These are phyloP conservation scores for Ramaria sp. DNA, from an alignment of 768 basidiomycete species.

Conservation along the genomic window DNA sequence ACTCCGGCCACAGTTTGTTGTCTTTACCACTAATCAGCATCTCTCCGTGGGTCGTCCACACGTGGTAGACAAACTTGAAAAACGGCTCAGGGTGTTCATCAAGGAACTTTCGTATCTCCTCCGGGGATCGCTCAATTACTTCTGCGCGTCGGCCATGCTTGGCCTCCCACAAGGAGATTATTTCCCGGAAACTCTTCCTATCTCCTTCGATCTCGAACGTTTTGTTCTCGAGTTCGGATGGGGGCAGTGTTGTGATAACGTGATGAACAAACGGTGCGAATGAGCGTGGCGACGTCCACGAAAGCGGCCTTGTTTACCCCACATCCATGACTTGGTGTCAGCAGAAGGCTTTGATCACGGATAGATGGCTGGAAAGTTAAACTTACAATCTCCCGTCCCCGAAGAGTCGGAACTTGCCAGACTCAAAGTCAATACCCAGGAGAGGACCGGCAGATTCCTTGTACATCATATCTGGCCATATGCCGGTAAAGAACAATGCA, in stretches of 20 bases:
- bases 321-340: not conserved
- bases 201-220: not conserved
- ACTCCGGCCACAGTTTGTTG: not conserved
- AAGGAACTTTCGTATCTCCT: not conserved
- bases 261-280: not conserved
- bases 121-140: not conserved
- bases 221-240: slow-evolving; percentile 1
- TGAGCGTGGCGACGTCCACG: not conserved
- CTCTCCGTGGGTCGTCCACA: not conserved
- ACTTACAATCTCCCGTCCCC: not conserved
- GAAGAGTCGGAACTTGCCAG: not conserved
- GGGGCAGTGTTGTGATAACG: not conserved
- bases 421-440: not conserved
- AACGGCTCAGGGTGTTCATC: not conserved
- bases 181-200: not conserved
- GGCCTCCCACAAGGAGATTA: not conserved
- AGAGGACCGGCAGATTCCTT: not conserved
- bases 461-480: not conserved
- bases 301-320: not conserved
- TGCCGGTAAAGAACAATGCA: not conserved
- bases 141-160: not conserved
- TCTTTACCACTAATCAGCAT: not conserved
- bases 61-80: not conserved
- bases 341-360: not conserved
- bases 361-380: not conserved